phyloP scores from a whole-genome alignment of 768 basidiomycete species.

The Pulveroboletus sp. region DNA sequence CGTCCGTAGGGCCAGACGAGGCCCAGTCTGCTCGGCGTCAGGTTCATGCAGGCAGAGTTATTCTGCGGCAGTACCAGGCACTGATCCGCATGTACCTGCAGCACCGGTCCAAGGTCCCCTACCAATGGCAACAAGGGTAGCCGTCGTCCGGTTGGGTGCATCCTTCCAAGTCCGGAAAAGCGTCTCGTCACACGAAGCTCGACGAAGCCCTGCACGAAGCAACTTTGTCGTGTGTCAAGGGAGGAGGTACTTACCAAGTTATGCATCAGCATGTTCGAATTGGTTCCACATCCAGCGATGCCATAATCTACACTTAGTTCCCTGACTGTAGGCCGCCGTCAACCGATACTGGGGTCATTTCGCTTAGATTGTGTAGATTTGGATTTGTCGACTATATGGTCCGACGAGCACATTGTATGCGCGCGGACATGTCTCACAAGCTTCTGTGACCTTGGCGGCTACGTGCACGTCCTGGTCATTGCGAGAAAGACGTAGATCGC shows the following conservation, averaged over 20 bases:
- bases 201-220: constrained; percentile 16
- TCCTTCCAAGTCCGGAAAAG: constrained; percentile 11
- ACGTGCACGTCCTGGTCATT: too few species aligned
- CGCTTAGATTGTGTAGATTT: constrained; percentile 19
- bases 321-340: neutral
- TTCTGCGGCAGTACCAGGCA: too few species aligned
- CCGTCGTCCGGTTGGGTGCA: constrained; percentile 23
- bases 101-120: neutral
- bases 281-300: constrained; percentile 9
- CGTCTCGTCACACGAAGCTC: constrained; percentile 7
- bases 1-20: neutral
- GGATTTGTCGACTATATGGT: constrained; percentile 1
- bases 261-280: neutral
- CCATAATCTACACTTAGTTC: constrained; percentile 10
- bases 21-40: too few species aligned
- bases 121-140: constrained; percentile 6
- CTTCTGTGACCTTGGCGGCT: too few species aligned
- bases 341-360: neutral
- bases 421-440: too few species aligned
- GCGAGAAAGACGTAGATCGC: too few species aligned
- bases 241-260: neutral
- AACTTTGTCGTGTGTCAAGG: constrained; percentile 9
- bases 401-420: constrained; percentile 1
- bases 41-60: too few species aligned
- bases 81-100: too few species aligned